A percentile compares a stretch with the other conserved stretches of the same genome.
Conservation (phyloP, 306 rosid species). For the Gastrolobium bilobum region DNA sequence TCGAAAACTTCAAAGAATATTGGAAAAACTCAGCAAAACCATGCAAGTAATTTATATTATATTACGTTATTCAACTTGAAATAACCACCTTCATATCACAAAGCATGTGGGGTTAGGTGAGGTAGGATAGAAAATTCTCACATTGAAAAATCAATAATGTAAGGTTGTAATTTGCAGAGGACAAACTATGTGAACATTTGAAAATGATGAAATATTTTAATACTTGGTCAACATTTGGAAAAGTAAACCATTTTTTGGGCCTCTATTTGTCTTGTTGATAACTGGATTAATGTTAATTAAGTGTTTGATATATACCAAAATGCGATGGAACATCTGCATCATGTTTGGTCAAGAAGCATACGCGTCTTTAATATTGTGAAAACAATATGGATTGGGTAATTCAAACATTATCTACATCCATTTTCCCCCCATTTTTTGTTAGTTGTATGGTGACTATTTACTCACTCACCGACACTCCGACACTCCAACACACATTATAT, state of each 20-base stretch:
- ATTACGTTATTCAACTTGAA: background rate
- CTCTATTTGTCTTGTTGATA: background rate
- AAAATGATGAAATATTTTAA: background rate
- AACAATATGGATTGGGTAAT: background rate
- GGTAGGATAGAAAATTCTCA: background rate
- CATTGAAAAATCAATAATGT: background rate
- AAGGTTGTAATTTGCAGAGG: background rate
- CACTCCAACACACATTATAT: too few relatives aligned
- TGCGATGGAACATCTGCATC: background rate
- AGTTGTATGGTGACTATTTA: too few relatives aligned
- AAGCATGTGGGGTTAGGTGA: background rate
- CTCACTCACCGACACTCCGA: too few relatives aligned
- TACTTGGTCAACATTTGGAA: constrained; percentile 16
- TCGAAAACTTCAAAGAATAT: background rate
- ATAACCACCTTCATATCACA: background rate
- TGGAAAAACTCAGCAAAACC: background rate
- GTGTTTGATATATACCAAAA: background rate
- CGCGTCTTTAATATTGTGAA: background rate
- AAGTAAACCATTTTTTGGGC: background rate
- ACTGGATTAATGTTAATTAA: background rate
- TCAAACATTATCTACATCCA: background rate
- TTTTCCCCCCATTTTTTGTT: too few relatives aligned
- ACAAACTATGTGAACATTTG: background rate
- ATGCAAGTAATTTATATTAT: background rate
- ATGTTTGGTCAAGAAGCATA: background rate